phyloP scores from a whole-genome alignment of 495 filamentous ascomycete species.

The Aspergillus kassunensis region DNA sequence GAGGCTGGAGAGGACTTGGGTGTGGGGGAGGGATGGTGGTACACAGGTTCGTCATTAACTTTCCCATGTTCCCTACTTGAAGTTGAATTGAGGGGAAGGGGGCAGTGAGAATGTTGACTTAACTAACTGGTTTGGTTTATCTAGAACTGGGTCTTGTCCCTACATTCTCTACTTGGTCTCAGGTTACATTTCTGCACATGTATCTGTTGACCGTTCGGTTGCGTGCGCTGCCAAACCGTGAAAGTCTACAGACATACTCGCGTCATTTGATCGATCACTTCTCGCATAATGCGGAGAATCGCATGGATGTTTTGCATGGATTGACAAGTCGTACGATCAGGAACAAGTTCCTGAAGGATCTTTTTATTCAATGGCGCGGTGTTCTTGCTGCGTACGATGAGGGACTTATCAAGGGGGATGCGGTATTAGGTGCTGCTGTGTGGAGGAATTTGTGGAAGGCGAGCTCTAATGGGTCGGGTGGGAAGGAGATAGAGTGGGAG shows the following conservation, averaged over 20 bases:
- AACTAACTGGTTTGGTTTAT: not conserved
- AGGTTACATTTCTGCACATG: conserved; percentile 93
- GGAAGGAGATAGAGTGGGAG: conserved; percentile 61
- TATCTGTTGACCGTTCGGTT: conserved; percentile 88
- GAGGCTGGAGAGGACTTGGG: conserved; percentile 75
- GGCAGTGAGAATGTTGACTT: not conserved
- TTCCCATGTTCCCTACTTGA: not conserved
- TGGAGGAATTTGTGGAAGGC: conserved; percentile 93
- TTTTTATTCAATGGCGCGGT: conserved; percentile 90
- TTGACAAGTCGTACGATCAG: conserved; percentile 61
- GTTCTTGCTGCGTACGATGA: conserved; percentile 82
- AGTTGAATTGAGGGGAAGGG: too few species aligned
- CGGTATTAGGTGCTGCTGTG: conserved; percentile 78
- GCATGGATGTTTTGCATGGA: conserved; percentile 72
- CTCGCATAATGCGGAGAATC: conserved; percentile 85
- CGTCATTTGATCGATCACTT: conserved; percentile 86
- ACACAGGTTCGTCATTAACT: conserved; percentile 57
- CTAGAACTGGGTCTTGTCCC: conserved; percentile 61
- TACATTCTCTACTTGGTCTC: conserved; percentile 93
- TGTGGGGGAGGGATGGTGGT: conserved; percentile 74
- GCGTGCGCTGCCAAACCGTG: conserved; percentile 62
- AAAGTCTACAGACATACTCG: conserved; percentile 57
- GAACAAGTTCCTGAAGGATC: conserved; percentile 84
- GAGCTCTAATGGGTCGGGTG: conserved; percentile 34
- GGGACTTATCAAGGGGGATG: conserved; percentile 75